Evolutionary conservation across 495 filamentous ascomycete species (phyloP), one percentile per base, ranked within the genome.

Genomic region (Aspergillus nidulans): DNA sequence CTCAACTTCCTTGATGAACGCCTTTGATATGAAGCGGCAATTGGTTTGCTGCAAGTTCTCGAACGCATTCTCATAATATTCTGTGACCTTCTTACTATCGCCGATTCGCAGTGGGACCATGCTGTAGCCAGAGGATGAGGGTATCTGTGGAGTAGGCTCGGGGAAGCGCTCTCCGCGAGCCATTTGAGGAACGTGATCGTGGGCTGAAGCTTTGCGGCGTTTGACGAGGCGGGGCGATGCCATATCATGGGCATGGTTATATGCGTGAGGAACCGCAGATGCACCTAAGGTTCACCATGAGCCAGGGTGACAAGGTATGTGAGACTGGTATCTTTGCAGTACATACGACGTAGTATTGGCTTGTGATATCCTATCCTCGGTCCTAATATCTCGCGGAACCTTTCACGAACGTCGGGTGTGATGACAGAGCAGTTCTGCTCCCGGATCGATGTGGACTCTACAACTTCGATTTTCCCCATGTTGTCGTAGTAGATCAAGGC

Each of bases 1-100:
- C 47, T 91, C 88, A 3, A 95, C 85, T 15, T 84, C 77, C 62
- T 88, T 91, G 59, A 96, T 86, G 70, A 90, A 92, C 4, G 80
- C 85, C 66, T 92, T 95, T 8, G 82, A 82, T 28, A 95, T 82
- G 3, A 63, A 53, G 1, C 75, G 69, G 32, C 75, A 78, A 48
- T 72, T 74, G 36, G 74, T 57, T 49, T 80, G 77, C 55, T 78
- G 74, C 49, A 80, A 69, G 23, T 69, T 63, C 46, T 68, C 71
- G 28, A 78, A 67, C 5, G 69, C 70, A 30, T 62, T 61, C 16
- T 68, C 62, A 46, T 76, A 77, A 51, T 72, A 77, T 6, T 54
- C 51, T 5, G 65, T 48, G 15, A 79, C 58, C 53, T 72, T 73
- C 23, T 66, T 57, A 3, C 56, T 55, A 32, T 78, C 71, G 36